Conservation (phyloP, 2,329 filamentous ascomycete genomes). For the Venturia carpophila region DNA sequence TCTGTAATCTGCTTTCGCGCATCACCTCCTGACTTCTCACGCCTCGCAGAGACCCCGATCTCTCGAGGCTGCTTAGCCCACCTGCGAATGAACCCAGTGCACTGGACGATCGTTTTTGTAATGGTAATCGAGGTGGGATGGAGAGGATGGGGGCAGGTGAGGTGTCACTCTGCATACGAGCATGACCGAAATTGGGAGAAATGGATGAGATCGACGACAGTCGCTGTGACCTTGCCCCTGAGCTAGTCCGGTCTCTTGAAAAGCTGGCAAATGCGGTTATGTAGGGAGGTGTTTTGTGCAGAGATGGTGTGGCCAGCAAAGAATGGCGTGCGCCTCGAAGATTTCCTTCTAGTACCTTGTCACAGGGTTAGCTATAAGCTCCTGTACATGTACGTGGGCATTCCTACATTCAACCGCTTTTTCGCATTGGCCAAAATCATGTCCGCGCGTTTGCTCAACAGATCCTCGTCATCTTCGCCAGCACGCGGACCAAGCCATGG, state of each 20-base stretch:
- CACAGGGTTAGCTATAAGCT: constrained; percentile 23
- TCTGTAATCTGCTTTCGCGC: constrained; percentile 24
- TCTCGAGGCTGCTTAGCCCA: constrained; percentile 9
- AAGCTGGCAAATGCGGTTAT: neutral
- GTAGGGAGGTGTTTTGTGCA: constrained; percentile 34
- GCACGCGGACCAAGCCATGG: constrained; percentile 19
- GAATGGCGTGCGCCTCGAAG: constrained; percentile 68
- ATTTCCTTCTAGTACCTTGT: constrained; percentile 87
- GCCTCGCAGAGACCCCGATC: constrained; percentile 16
- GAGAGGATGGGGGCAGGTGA: constrained; percentile 19
- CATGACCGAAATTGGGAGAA: constrained; percentile 25
- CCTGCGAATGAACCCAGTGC: constrained; percentile 32
- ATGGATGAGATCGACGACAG: neutral
- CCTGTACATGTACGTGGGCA: constrained; percentile 8
- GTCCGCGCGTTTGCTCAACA: constrained; percentile 73
- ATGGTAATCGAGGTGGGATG: constrained; percentile 21
- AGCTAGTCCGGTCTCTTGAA: constrained; percentile 2
- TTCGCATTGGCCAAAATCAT: constrained; percentile 91
- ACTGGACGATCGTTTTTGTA: constrained; percentile 32
- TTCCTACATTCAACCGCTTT: constrained; percentile 69
- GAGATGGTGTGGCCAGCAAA: constrained; percentile 46
- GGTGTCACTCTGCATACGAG: constrained; percentile 36
- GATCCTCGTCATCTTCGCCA: constrained; percentile 46
- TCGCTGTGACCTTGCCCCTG: constrained; percentile 5
- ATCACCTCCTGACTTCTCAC: constrained; percentile 32